These are phyloP conservation scores for Lasiodiplodia hormozganensis DNA, from an alignment of 2,329 filamentous ascomycete genomes.

Conservation along the genomic window DNA sequence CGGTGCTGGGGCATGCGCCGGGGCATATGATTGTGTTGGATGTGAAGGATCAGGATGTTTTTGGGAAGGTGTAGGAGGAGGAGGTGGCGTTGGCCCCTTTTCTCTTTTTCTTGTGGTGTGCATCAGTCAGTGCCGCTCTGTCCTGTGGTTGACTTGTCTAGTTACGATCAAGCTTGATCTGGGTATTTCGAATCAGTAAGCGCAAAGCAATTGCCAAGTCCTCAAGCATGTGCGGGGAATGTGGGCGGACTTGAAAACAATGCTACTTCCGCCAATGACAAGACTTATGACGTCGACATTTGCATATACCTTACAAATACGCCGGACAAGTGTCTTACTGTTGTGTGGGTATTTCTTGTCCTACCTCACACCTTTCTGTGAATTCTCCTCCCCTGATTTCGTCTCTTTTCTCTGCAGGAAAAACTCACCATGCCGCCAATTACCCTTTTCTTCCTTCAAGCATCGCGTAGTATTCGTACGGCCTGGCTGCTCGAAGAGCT, in stretches of 20 bases:
- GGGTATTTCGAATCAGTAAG: too few relatives aligned
- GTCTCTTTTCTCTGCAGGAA: too few relatives aligned
- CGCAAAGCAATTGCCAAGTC: too few relatives aligned
- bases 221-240: neutral
- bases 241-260: neutral
- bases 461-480: slow-evolving; percentile 53
- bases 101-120: neutral
- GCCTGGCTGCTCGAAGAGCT: slow-evolving; percentile 58
- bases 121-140: too few relatives aligned
- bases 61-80: neutral
- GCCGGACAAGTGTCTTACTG: too few relatives aligned
- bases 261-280: neutral
- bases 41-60: slow-evolving; percentile 29
- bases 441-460: slow-evolving; percentile 57
- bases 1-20: slow-evolving; percentile 67
- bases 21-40: slow-evolving; percentile 69
- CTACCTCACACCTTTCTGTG: neutral
- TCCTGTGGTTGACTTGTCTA: too few relatives aligned
- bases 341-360: neutral
- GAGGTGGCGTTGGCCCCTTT: neutral
- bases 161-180: too few relatives aligned
- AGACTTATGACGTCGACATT: neutral
- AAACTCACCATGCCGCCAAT: slow-evolving; percentile 36
- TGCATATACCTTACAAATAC: neutral
- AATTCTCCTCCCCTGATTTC: neutral